These are phyloP conservation scores for Vitis labrusca DNA, from an alignment of 164 flowering plant species.

Conservation along the genomic window DNA sequence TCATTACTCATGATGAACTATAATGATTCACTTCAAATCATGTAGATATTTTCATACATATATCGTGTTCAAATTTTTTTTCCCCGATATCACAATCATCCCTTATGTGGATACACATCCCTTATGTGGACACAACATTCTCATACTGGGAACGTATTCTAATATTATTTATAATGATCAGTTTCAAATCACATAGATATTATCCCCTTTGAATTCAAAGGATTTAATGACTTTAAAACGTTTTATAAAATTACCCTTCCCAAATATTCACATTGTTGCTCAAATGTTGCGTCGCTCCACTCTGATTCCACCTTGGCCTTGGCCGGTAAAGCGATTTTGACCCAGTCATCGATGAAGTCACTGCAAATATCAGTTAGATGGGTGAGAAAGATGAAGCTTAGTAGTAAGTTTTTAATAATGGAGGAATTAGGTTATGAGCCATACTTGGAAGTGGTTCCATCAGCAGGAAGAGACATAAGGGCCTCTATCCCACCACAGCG, in stretches of 20 bases:
- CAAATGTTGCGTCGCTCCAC: neutral
- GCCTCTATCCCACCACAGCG: conserved; percentile 32
- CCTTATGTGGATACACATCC: too few species aligned
- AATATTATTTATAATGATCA: too few species aligned
- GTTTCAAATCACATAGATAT: rapidly evolving
- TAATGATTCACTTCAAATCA: too few species aligned
- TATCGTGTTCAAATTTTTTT: too few species aligned
- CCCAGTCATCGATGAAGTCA: conserved; percentile 38
- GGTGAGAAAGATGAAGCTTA: too few species aligned
- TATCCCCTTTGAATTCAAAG: too few species aligned
- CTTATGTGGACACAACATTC: too few species aligned
- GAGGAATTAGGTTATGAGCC: neutral
- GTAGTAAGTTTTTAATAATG: too few species aligned
- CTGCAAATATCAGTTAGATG: conserved; percentile 6
- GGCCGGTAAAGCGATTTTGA: conserved; percentile 22
- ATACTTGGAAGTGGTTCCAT: conserved; percentile 13
- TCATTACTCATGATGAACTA: neutral
- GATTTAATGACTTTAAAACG: too few species aligned
- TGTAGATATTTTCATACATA: too few species aligned
- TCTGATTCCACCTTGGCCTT: conserved; percentile 20
- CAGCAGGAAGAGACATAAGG: conserved; percentile 25
- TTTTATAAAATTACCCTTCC: conserved; percentile 25
- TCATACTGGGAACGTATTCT: too few species aligned
- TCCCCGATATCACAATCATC: too few species aligned
- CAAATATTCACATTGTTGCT: conserved; percentile 6